Base-by-base conservation (phyloP, 352 stramenopile species). In the Phytophthora podocarpi region DNA sequence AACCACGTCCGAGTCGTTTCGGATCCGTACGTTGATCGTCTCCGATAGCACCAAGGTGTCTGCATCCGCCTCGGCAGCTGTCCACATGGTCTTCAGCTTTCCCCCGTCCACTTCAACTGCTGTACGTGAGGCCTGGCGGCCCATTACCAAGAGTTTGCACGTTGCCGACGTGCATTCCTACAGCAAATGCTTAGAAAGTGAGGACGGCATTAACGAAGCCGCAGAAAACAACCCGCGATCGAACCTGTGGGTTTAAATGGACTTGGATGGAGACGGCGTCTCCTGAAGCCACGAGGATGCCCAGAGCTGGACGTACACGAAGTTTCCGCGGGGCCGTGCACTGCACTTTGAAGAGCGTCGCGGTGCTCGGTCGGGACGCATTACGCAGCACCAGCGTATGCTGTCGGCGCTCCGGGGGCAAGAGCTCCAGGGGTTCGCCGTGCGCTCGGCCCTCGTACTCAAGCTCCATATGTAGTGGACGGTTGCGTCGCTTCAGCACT, bases 311-410 rank as follows among this genome's bases (percentile, higher is more conserved):
- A 11, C 65, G 70, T 37, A 83, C 73, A 18, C 76, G 71, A 11
- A 85, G 70, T 23, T 64, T 70, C 15, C 50, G 64, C 35, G 72
- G 67, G 5, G 57, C 64, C 18, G 74, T 82, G 59, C 68, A 67
- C 36, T 82, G 77, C 23, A 86, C 63, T 58, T 84, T 84, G 57
- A 82, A 77, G 13, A 84, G 51, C 20, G 58, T 56, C 13, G 34
- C 6, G 8, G n/a, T 24, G 13, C 20, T 53, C 30, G 18, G 23
- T 39, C 43, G 23, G 12, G 51, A 50, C 23, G 15, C 7, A 34
- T 64, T 59, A 2, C 16, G 32, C 28, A 59, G 41, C 23, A 54
- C 13, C 23, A 55, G 39, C 11, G 35, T 35, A 9, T 40, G 46
- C 16, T 64, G 39, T 13, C 37, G 41, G 9, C 26, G 34, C 27